Base-by-base conservation (phyloP, 495 filamentous ascomycete genomes). In the Talaromyces wortmannii region DNA sequence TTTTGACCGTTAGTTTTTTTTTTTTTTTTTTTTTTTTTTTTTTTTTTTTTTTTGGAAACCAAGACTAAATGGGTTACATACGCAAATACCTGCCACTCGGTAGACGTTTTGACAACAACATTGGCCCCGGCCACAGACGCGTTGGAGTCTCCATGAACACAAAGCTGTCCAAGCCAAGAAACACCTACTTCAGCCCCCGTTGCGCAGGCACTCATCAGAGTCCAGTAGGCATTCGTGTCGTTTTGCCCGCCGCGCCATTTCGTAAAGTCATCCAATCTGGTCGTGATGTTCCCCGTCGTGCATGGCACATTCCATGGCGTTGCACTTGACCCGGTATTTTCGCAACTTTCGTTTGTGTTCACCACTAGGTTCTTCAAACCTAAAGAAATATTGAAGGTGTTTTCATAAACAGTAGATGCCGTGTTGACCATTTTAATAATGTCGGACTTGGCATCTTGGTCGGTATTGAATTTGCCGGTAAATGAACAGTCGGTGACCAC, bases 41-140 rank as follows among this genome's bases (percentile, higher is more conserved):
- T n/a, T n/a, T n/a, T n/a, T n/a, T n/a, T n/a, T n/a, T n/a, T n/a
- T n/a, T n/a, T 18, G 13, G 48, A 13, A 31, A 29, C 13, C 17
- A 50, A 56, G 23, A n/a, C n/a, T n/a, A n/a, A 29, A 10, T 8
- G 10, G n/a, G 32, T 6, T 31, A 52, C 55, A 42, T 33, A 56
- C 55, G 94, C 92, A 71, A 97, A 91, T 50, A 98, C 89, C 66
- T 96, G 90, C 95, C 95, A 98, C 60, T 95, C 90, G 17, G 82
- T 87, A 10, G 81, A 74, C 2, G 89, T 96, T 48, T 84, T 83
- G 15, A 91, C 87, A 16, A 98, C 91, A 23, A 98, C 90, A 66
- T 97, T 97, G 45, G 94, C 86, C 17, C 89, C 88, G 16, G 84
- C 85, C 46, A 95, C 85, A 10, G 70, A 68, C 16, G 72, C 70